Evolutionary conservation across 73 alveolate genomes (phyloP).

Genomic region (Paramecium octaurelia): DNA sequence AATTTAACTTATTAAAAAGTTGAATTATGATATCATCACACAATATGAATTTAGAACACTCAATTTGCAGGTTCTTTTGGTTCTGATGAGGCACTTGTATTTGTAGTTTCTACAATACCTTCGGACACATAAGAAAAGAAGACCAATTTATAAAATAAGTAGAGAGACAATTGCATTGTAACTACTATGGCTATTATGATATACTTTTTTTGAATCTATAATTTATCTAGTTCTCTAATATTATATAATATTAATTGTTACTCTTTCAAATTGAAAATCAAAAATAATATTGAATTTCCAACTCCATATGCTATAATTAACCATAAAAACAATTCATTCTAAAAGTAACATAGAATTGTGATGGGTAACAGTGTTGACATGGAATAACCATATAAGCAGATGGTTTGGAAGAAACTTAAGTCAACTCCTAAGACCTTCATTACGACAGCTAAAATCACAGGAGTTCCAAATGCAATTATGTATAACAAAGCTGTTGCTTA

Average conservation of each 20-base stretch:
- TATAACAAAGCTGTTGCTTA: slow-evolving; percentile 31
- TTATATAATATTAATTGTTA: background rate
- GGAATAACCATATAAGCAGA: slow-evolving; percentile 16
- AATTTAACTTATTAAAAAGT: background rate
- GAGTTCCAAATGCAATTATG: background rate
- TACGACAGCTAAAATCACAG: background rate
- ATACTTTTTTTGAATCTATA: background rate
- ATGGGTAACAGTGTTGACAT: slow-evolving; percentile 19
- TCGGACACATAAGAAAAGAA: slow-evolving; percentile 19
- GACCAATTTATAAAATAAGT: background rate
- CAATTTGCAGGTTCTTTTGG: background rate
- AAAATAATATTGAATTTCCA: slow-evolving; percentile 13
- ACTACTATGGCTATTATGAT: background rate
- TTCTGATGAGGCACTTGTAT: background rate
- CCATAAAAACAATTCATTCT: background rate
- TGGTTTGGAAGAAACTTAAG: background rate
- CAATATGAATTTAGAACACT: background rate
- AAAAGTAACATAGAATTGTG: background rate
- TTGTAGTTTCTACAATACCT: background rate
- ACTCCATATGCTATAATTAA: slow-evolving; percentile 6
- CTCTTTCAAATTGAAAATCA: slow-evolving; percentile 26
- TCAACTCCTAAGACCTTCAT: slow-evolving; percentile 9
- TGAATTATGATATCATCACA: background rate
- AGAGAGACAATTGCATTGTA: background rate
- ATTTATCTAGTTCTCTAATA: slow-evolving; percentile 29